Conservation (phyloP, 2,329 filamentous ascomycete species). For the Microascus cirrosus region DNA sequence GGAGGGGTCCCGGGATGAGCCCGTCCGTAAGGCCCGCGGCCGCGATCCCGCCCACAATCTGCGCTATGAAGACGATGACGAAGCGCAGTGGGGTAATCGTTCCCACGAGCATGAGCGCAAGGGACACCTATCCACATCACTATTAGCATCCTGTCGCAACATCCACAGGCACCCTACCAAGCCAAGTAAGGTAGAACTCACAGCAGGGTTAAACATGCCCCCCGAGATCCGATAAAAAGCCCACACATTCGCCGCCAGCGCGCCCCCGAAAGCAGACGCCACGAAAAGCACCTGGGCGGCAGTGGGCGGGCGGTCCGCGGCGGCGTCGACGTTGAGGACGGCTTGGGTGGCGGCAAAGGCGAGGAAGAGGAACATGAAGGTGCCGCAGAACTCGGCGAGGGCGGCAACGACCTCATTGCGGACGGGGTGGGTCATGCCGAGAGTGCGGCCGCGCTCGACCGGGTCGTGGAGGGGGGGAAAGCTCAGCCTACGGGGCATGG, state of each 20-base stretch:
- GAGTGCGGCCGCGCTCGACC: not conserved
- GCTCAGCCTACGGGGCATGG: not conserved
- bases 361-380: constrained; percentile 39
- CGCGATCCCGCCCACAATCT: constrained; percentile 47
- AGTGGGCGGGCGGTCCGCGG: constrained; percentile 5
- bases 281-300: constrained; percentile 30
- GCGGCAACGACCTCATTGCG: constrained; percentile 28
- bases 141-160: not conserved
- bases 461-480: not conserved
- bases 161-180: not conserved
- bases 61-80: constrained; percentile 39
- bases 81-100: constrained; percentile 42
- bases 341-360: constrained; percentile 19
- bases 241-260: constrained; percentile 43
- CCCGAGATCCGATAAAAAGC: constrained; percentile 43
- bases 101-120: constrained; percentile 48
- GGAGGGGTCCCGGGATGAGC: constrained; percentile 45
- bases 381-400: constrained; percentile 39
- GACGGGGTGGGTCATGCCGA: constrained; percentile 4
- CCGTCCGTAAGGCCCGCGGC: constrained; percentile 45
- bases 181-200: constrained; percentile 16
- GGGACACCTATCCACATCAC: constrained; percentile 29
- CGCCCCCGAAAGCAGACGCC: constrained; percentile 35
- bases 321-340: constrained; percentile 3
- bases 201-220: constrained; percentile 39